Evolutionary conservation across 495 filamentous ascomycete genomes (phyloP).

Genomic region (Opeltia flavorubescens): DNA sequence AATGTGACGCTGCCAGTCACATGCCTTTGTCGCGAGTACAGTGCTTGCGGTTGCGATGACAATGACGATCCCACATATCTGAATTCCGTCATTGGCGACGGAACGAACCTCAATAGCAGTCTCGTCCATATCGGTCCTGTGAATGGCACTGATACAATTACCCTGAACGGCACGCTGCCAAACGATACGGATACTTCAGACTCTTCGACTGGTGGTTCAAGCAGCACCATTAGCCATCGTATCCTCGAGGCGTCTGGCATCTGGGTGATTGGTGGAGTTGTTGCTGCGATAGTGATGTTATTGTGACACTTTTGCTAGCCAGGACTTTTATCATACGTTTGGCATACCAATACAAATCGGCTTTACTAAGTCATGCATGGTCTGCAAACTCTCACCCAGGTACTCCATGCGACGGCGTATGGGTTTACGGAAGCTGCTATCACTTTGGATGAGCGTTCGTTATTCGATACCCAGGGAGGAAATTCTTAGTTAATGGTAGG

Average conservation of each 20-base stretch:
- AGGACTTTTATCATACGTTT: background rate
- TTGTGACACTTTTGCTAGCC: slow-evolving; percentile 12
- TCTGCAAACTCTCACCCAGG: too few relatives aligned
- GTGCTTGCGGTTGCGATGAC: slow-evolving; percentile 71
- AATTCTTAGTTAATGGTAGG: too few relatives aligned
- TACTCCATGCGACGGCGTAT: too few relatives aligned
- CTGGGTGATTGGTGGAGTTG: slow-evolving; percentile 45
- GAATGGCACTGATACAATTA: slow-evolving; percentile 62
- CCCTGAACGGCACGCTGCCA: slow-evolving; percentile 74
- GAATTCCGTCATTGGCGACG: slow-evolving; percentile 51
- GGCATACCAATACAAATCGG: background rate
- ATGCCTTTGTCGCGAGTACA: slow-evolving; percentile 60
- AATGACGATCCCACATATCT: slow-evolving; percentile 46
- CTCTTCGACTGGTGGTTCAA: slow-evolving; percentile 14
- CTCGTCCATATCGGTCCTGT: slow-evolving; percentile 47
- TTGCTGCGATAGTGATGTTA: slow-evolving; percentile 32
- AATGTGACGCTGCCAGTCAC: slow-evolving; percentile 59
- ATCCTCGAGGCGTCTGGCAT: slow-evolving; percentile 40
- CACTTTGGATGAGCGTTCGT: too few relatives aligned
- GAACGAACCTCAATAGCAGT: slow-evolving; percentile 47
- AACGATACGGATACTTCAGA: slow-evolving; percentile 58
- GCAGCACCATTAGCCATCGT: slow-evolving; percentile 18
- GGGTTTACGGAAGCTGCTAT: too few relatives aligned
- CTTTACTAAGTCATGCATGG: too few relatives aligned
- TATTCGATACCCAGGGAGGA: too few relatives aligned